phyloP scores from a whole-genome alignment of 768 basidiomycete genomes.

The Macrolepiota fuliginosa region DNA sequence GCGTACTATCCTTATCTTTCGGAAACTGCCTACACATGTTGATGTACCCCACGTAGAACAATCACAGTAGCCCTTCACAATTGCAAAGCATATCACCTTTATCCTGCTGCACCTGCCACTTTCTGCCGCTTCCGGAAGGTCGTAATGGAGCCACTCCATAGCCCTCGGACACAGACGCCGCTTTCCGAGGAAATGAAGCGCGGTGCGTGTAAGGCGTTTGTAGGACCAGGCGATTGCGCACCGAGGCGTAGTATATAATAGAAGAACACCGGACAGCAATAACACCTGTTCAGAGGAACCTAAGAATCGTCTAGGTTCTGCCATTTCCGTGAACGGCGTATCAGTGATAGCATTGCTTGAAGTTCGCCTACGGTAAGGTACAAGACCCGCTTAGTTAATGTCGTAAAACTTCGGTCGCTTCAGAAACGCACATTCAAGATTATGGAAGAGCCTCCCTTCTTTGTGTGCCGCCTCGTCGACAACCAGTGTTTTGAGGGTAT shows the following conservation, averaged over 20 bases:
- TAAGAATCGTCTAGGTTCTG: background rate
- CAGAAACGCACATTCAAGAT: slow-evolving; percentile 1
- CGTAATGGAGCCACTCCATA: background rate
- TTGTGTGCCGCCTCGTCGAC: background rate
- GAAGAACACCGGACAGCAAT: background rate
- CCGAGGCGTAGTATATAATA: background rate
- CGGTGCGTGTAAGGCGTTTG: background rate
- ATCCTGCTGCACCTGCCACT: background rate
- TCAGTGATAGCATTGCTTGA: slow-evolving; percentile 2
- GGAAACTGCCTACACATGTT: background rate
- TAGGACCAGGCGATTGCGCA: background rate
- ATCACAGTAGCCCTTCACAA: background rate
- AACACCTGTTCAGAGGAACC: background rate
- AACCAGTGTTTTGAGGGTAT: background rate
- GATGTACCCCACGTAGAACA: background rate
- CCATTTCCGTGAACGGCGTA: slow-evolving; percentile 2
- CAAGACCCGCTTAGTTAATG: background rate
- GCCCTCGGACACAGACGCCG: background rate
- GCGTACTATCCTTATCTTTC: background rate
- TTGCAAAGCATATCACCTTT: background rate
- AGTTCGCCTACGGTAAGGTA: background rate
- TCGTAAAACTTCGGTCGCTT: background rate
- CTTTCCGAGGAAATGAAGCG: background rate
- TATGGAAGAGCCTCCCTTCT: background rate
- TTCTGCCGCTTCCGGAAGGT: background rate